phyloP scores from a whole-genome alignment of 306 rosid genomes.

The Lagenaria siceraria region DNA sequence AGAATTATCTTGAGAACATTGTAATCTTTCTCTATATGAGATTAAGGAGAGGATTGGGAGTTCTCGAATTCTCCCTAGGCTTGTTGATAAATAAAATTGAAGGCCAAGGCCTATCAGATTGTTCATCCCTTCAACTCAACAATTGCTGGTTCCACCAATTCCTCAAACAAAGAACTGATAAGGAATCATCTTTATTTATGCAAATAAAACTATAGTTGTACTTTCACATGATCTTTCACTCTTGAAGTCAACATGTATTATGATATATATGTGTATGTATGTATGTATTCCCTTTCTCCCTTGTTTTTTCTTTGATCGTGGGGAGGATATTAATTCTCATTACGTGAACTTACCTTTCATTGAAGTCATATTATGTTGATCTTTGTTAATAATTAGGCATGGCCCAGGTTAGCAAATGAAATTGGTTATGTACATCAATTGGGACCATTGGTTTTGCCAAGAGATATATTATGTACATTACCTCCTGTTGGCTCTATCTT shows the following conservation, averaged over 20 bases:
- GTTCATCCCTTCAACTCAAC: background rate
- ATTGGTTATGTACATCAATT: constrained; percentile 23
- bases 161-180: background rate
- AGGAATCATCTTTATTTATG: background rate
- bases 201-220: background rate
- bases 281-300: background rate
- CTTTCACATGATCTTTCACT: background rate
- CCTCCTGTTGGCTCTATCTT: constrained; percentile 51
- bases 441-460: constrained; percentile 24
- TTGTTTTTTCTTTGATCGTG: background rate
- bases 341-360: background rate
- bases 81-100: too few relatives aligned
- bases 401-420: constrained; percentile 52
- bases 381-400: background rate
- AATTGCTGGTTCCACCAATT: background rate
- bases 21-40: too few relatives aligned
- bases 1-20: too few relatives aligned
- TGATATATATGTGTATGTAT: background rate
- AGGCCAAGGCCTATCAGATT: too few relatives aligned
- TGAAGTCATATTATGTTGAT: constrained; percentile 1
- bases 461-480: constrained; percentile 32
- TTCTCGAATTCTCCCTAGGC: too few relatives aligned
- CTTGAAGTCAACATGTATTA: background rate
- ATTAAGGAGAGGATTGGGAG: too few relatives aligned
- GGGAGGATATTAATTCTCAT: background rate